Evolutionary conservation across 2,329 filamentous ascomycete species (phyloP), one percentile per base, ranked within the genome.

Genomic region (Fusarium sp.): DNA sequence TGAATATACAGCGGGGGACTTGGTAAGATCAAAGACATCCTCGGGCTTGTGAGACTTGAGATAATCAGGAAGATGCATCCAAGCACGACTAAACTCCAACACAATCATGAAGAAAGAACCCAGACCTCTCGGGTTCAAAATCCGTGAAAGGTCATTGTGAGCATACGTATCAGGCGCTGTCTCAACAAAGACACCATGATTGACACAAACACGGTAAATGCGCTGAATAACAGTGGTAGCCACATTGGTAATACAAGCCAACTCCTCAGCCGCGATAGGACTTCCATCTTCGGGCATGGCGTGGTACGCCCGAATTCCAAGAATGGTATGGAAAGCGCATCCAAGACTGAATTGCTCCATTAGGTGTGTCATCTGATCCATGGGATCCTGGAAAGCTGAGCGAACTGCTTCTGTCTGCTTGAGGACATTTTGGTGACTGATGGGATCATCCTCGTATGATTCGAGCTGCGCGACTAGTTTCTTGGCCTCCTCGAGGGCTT

Each of bases 1-100:
- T 0, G 77, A 75, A 33, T 76, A 78, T 26, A 79, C 76, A 9
- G 79, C 78, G 9, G 79, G 79, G 4, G 78, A 80, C 57, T 80
- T 80, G 6, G 53, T 60, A 27, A 77, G 67, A 54, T 81, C 75
- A 41, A 77, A 80, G 20, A 80, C 30, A 35, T 80, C 79, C 18
- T 76, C 68, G 0, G 79, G 77, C 15, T 70, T 27, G 57, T 81
- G 78, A 8, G 76, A 70, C 37, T 74, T 76, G 49, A 80, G 75
- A 42, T 80, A 81, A 7, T 80, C 77, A 0, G 78, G 76, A 10
- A 75, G 59, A 63, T 69, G 74, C 17, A 75, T 67, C 52, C 60
- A 73, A 13, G 70, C 75, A 42, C 72, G 76, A 45, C 75, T 76
- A 52, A 80, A 79, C 44, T 81, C 80, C 20, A 78, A 64, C 27